Percentiles rank a stretch among this genome's conserved stretches.
Conservation (phyloP, 768 basidiomycete genomes). For the Pleurotus cornucopiae region DNA sequence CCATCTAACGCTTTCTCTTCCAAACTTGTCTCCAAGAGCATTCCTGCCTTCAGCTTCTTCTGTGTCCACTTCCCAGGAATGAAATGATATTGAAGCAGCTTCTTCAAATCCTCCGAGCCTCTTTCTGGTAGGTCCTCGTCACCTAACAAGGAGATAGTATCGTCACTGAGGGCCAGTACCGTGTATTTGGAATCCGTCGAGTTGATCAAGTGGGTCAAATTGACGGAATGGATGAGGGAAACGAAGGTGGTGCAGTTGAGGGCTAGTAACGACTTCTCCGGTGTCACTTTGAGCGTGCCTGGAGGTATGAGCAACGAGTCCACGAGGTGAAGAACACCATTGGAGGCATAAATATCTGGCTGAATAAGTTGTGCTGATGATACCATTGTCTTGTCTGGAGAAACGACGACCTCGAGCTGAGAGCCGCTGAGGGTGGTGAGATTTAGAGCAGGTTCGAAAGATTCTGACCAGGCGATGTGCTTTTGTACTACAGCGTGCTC, state of each 20-base stretch:
- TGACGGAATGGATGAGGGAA: constrained; percentile 78
- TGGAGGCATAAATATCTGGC: constrained; percentile 89
- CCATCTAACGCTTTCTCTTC: constrained; percentile 65
- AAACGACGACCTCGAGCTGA: constrained; percentile 54
- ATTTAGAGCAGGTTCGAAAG: constrained; percentile 46
- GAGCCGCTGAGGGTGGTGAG: constrained; percentile 67
- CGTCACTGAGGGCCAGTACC: constrained; percentile 88
- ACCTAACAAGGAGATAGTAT: constrained; percentile 63
- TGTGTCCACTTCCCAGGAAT: constrained; percentile 75
- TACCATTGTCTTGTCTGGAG: constrained; percentile 49
- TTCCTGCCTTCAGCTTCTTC: constrained; percentile 65
- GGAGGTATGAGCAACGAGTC: constrained; percentile 78
- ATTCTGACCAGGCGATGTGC: constrained; percentile 63
- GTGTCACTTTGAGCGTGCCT: constrained; percentile 74
- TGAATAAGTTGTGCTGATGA: constrained; percentile 58
- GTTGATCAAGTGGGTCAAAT: constrained; percentile 68
- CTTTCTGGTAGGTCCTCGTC: constrained; percentile 53
- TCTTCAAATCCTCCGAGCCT: constrained; percentile 68
- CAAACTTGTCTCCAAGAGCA: constrained; percentile 78
- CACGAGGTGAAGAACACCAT: constrained; percentile 91
- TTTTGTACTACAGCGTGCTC: constrained; percentile 66
- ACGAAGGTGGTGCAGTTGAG: constrained; percentile 92
- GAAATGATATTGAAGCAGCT: constrained; percentile 84
- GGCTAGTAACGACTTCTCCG: constrained; percentile 92
- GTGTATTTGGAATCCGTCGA: constrained; percentile 70